Base-by-base conservation (phyloP, 2,329 filamentous ascomycete genomes). In the Penicillium aurantiogriseum region DNA sequence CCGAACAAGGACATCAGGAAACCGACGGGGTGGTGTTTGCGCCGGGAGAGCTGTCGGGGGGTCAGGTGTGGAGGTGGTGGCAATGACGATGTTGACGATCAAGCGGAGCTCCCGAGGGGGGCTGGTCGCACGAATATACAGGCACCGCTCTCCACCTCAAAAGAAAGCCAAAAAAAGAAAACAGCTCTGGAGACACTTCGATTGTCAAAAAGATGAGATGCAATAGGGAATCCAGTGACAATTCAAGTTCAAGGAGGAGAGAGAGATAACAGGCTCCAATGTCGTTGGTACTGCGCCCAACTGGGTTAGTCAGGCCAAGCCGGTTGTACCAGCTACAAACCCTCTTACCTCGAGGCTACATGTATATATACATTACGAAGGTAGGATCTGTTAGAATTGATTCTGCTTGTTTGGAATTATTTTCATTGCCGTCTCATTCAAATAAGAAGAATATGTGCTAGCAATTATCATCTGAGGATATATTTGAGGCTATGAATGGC, bases 1-100 rank as follows among this genome's bases (percentile, higher is more conserved):
- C 79, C 79, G 63, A 81, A 81, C 44, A 81, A 68, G 50, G 79
- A 82, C 81, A 83, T 83, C 53, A 56, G 63, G 61, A 58, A 58
- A 56, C 50, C 56, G 44, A 46, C 39, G 47, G 58, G 58, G 50
- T 43, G 48, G 39, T 59, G 59, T 48, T 53, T 56, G 61, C 52
- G 61, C 57, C 60, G 51, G 49, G 17, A 33, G 46, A 48, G 46
- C 48, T 55, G 54, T 54, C 49, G 51, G 57, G 51, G 57, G 47
- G 43, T 54, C 35, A 42, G 60, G 50, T 58, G 64, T 56, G 65
- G 63, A 63, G 65, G 60, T 58, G 58, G 57, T 46, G 56, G 54
- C 60, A 60, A 67, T 69, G 64, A 67, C 62, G 67, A 66, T 39
- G 53, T 60, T 52, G 63, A 54, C 63, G 64, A 66, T 66, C 61